These are phyloP conservation scores for Panaeolus cyanescens DNA, from an alignment of 768 basidiomycete species.

Conservation along the genomic window DNA sequence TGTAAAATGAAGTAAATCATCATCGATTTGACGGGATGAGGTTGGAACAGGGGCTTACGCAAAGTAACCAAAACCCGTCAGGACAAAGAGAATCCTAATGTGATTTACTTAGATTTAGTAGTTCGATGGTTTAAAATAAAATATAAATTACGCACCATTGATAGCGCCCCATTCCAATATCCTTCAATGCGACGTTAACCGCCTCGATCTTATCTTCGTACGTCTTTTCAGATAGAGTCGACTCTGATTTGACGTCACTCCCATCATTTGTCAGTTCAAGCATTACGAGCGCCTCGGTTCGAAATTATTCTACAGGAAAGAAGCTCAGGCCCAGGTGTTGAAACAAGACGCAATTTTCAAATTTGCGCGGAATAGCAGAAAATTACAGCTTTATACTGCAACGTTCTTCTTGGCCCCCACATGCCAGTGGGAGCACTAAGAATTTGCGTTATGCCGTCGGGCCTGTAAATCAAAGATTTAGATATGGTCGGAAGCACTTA, in stretches of 20 bases:
- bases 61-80: conserved; percentile 33
- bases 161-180: conserved; percentile 30
- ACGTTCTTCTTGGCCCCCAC: neutral
- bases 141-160: conserved; percentile 24
- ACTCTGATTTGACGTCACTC: neutral
- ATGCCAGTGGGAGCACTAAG: neutral
- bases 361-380: too few relatives aligned
- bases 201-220: neutral
- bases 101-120: neutral
- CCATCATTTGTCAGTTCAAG: neutral
- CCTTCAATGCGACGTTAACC: conserved; percentile 21
- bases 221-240: neutral
- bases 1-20: conserved; percentile 2
- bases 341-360: neutral
- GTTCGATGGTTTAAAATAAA: neutral
- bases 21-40: neutral
- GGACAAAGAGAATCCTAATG: conserved; percentile 26
- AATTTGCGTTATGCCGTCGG: neutral
- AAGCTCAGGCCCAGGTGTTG: neutral
- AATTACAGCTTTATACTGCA: too few relatives aligned
- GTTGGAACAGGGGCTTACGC: conserved; percentile 17
- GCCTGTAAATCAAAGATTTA: neutral
- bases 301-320: neutral
- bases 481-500: neutral
- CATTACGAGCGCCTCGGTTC: neutral